Conservation (phyloP, 2,329 filamentous ascomycete species). For the Lachnum nothofagi region DNA sequence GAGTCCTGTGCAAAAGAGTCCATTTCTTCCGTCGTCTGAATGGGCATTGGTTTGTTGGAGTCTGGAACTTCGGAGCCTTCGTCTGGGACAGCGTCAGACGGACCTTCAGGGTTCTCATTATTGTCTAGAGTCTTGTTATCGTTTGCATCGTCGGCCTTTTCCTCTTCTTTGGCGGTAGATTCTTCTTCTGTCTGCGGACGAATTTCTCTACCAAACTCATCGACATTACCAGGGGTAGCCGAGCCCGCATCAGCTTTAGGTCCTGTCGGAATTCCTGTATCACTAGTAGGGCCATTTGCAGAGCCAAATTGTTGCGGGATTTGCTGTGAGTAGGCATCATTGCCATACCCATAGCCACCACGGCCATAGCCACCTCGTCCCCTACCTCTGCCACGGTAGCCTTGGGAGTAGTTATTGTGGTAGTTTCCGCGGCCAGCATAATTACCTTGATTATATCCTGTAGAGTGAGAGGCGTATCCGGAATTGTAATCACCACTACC, state of each 20-base stretch:
- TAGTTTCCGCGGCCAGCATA: constrained; percentile 6
- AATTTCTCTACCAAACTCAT: constrained; percentile 35
- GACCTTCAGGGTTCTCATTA: constrained; percentile 12
- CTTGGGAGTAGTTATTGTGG: constrained; percentile 55
- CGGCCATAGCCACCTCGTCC: constrained; percentile 32
- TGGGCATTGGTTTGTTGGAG: constrained; percentile 25
- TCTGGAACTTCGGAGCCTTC: constrained; percentile 10
- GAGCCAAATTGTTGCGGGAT: constrained; percentile 27
- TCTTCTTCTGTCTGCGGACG: constrained; percentile 26
- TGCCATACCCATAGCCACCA: constrained; percentile 28
- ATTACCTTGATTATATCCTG: constrained; percentile 77
- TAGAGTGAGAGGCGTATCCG: constrained; percentile 55
- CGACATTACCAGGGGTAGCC: constrained; percentile 25
- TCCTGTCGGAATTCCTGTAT: constrained; percentile 28
- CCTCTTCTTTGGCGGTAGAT: constrained; percentile 8
- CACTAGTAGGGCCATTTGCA: constrained; percentile 28
- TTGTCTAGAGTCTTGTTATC: constrained; percentile 6
- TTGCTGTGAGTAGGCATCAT: constrained; percentile 30
- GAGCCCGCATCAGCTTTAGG: constrained; percentile 26
- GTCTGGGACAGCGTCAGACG: constrained; percentile 11
- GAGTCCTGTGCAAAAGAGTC: constrained; percentile 57
- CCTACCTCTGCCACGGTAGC: constrained; percentile 37
- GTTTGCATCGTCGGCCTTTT: background rate
- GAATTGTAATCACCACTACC: constrained; percentile 75
- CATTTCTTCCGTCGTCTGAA: constrained; percentile 32